Evolutionary conservation across 805 yeast species (phyloP), one percentile per base, ranked within the genome.

Genomic region (Lachancea cidri): DNA sequence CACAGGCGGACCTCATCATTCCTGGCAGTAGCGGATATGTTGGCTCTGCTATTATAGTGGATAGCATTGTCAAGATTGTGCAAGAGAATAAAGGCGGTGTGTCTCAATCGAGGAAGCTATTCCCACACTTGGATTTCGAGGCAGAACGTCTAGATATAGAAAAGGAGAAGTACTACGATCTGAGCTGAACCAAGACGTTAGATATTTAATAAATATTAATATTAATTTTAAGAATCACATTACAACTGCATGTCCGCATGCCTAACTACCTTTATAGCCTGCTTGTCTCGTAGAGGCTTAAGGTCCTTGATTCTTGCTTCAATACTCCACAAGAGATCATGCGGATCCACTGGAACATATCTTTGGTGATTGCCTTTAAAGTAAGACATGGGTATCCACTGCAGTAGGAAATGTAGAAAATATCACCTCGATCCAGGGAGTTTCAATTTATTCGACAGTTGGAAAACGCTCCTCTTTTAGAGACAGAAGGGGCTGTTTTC

Each of bases 31-130:
- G 53, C 39, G 63, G 58, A 18, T 36, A 35, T 16, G 44, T 58
- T 15, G 65, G 64, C 5, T 38, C 50, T 17, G 58, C 52, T 0
- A 56, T 62, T 5, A 43, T 62, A 5, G 49, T 59, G 3, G 62
- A 62, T 42, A 65, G 66, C 11, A 57, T 62, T 17, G 54, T 50
- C 6, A 57, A 58, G 39, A 50, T 57, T 3, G 52, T 60, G 11
- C 55, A 60, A 34, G 52, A 48, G 17, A 44, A 41, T 30, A 49
- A 46, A 29, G 53, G 48, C 5, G 41, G 41, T 14, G 43, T 39
- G 6, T 27, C 24, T 22, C 41, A 16, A 24, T 9, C 18, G 14
- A 39, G 24, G 17, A 42, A 39, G 25, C 44, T 43, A 11, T 43
- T 52, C 29, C 50, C 59, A 13, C 42, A 55, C 20, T 46, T 60